Percentiles rank a stretch among this genome's conserved stretches.
phyloP scores from a whole-genome alignment of 2,329 filamentous ascomycete genomes.

The Ophiostoma triangulosporum region DNA sequence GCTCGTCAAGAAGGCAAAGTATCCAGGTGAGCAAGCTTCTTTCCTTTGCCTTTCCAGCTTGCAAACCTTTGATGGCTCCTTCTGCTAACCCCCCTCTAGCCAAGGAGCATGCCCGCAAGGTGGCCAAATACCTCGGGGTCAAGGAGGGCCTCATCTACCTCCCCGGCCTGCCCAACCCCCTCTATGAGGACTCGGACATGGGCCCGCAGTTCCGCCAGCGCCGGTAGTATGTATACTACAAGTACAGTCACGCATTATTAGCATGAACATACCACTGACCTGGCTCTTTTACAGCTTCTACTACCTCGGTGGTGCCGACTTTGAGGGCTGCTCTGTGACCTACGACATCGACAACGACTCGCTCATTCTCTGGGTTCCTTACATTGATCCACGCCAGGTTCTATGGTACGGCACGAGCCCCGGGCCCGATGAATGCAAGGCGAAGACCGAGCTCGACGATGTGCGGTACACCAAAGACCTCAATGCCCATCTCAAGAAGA shows the following conservation, averaged over 20 bases:
- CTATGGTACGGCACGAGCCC: conserved; percentile 53
- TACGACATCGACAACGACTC: conserved; percentile 46
- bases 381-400: conserved; percentile 45
- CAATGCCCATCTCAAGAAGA: conserved; percentile 33
- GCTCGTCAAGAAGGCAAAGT: conserved; percentile 16
- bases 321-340: conserved; percentile 40
- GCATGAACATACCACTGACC: neutral
- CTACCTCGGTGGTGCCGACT: conserved; percentile 42
- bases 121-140: conserved; percentile 35
- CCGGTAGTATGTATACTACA: conserved; percentile 35
- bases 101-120: conserved; percentile 43
- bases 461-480: conserved; percentile 45
- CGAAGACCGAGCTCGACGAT: conserved; percentile 54
- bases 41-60: no score
- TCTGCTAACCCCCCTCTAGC: conserved; percentile 22
- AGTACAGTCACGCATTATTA: no score
- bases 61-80: neutral
- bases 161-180: conserved; percentile 34
- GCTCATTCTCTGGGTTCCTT: conserved; percentile 61
- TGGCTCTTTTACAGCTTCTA: conserved; percentile 33
- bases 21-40: conserved; percentile 22
- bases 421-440: conserved; percentile 45
- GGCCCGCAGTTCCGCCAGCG: conserved; percentile 42
- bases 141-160: conserved; percentile 41
- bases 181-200: conserved; percentile 47